phyloP scores from a whole-genome alignment of 495 filamentous ascomycete genomes.

The Umbilicaria muhlenbergii region DNA sequence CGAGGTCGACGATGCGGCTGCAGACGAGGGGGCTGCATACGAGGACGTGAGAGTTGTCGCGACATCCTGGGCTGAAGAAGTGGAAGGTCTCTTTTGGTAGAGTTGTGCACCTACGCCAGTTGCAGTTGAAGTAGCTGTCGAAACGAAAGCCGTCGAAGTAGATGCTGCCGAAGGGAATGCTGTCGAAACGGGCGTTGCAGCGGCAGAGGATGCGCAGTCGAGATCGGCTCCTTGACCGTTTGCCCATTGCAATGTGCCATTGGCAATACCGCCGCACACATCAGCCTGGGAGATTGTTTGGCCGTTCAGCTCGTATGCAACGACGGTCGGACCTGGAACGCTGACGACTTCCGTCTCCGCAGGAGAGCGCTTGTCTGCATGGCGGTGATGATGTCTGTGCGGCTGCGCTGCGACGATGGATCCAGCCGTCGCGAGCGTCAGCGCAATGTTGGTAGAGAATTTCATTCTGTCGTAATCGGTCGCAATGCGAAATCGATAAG shows the following conservation, averaged over 20 bases:
- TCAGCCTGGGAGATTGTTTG: conserved; percentile 32
- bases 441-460: conserved; percentile 25
- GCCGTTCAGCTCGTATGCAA: conserved; percentile 44
- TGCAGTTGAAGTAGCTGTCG: no score
- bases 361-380: conserved; percentile 19
- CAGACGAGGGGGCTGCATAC: no score
- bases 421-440: conserved; percentile 30
- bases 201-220: conserved; percentile 2
- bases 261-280: conserved; percentile 45
- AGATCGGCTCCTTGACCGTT: conserved; percentile 14
- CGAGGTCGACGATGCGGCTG: background rate
- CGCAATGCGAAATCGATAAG: background rate
- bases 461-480: conserved; percentile 22
- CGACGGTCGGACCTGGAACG: conserved; percentile 36
- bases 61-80: no score
- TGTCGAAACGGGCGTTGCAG: background rate
- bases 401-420: conserved; percentile 29
- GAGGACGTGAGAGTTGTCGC: no score
- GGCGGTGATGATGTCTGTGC: conserved; percentile 24
- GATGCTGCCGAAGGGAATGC: background rate
- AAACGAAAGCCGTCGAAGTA: no score
- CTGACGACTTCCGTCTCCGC: conserved; percentile 21
- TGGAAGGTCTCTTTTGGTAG: no score
- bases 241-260: conserved; percentile 32
- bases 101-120: no score